Evolutionary conservation across 768 basidiomycete species (phyloP).

Genomic region (Tricholoma sp.): DNA sequence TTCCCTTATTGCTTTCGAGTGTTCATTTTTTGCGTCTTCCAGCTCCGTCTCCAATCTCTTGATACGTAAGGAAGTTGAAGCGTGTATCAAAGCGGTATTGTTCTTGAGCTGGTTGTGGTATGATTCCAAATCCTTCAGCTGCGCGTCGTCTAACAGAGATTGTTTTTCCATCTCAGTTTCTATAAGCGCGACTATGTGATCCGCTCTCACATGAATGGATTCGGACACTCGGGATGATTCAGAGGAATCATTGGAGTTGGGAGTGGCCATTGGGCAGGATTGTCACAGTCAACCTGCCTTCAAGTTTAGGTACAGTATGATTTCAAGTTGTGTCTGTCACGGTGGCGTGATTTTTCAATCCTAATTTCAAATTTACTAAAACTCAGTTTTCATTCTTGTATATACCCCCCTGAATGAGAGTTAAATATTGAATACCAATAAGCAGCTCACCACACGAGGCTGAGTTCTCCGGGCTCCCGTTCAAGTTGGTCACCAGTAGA

Average conservation of each 20-base stretch:
- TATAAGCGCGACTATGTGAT: background rate
- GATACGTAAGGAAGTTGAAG: background rate
- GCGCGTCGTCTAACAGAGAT: background rate
- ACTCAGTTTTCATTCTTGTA: too few relatives aligned
- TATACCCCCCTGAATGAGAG: too few relatives aligned
- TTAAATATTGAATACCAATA: too few relatives aligned
- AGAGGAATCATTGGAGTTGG: background rate
- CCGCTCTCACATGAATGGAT: background rate
- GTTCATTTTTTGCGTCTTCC: background rate
- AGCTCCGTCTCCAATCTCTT: background rate
- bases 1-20: background rate
- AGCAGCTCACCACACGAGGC: too few relatives aligned
- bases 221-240: background rate
- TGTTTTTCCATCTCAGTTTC: background rate
- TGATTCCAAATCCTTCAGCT: background rate
- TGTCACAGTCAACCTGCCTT: too few relatives aligned
- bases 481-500: too few relatives aligned
- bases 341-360: too few relatives aligned
- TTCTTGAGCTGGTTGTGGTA: background rate
- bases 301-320: too few relatives aligned
- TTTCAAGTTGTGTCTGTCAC: too few relatives aligned
- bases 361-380: too few relatives aligned
- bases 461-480: too few relatives aligned
- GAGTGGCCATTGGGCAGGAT: too few relatives aligned
- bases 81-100: background rate